Percentiles rank a stretch among this genome's conserved stretches.
Evolutionary conservation across 371 early-diverging fungal genomes (phyloP).

Genomic region (Saksenaea oblongispora): DNA sequence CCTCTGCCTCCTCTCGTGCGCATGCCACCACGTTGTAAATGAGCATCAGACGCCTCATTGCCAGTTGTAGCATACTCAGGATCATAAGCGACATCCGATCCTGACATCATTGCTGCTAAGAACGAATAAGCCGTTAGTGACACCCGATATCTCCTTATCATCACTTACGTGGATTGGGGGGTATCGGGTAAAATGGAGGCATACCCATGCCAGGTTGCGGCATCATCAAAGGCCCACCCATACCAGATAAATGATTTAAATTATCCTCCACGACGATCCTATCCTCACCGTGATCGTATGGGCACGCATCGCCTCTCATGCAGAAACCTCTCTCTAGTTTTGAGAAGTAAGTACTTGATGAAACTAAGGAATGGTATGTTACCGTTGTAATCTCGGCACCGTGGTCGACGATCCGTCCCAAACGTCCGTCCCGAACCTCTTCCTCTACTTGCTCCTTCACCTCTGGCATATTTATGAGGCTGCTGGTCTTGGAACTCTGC

Average conservation of each 20-base stretch:
- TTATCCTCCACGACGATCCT: conserved; percentile 73
- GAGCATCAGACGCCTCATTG: conserved; percentile 4
- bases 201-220: not conserved
- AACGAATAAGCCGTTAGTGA: not conserved
- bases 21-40: conserved; percentile 12
- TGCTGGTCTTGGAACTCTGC: not conserved
- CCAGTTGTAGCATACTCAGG: conserved; percentile 18
- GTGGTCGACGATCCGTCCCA: conserved; percentile 39
- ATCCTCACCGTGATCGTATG: conserved; percentile 78
- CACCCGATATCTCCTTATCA: not conserved
- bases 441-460: conserved; percentile 15
- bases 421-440: conserved; percentile 31
- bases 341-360: not conserved
- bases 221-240: conserved; percentile 18
- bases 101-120: not conserved
- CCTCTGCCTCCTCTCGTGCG: conserved; percentile 39
- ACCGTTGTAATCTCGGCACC: conserved; percentile 81
- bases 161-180: conserved; percentile 17
- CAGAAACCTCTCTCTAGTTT: conserved; percentile 71
- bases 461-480: conserved; percentile 8
- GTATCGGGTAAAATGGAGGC: conserved; percentile 23
- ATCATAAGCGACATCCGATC: conserved; percentile 17
- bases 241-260: conserved; percentile 20
- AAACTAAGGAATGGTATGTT: conserved; percentile 4
- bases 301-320: conserved; percentile 80